Percentiles rank a stretch among this genome's conserved stretches.
Conservation (phyloP, 208 protist species). For the Leishmania mexicana region DNA sequence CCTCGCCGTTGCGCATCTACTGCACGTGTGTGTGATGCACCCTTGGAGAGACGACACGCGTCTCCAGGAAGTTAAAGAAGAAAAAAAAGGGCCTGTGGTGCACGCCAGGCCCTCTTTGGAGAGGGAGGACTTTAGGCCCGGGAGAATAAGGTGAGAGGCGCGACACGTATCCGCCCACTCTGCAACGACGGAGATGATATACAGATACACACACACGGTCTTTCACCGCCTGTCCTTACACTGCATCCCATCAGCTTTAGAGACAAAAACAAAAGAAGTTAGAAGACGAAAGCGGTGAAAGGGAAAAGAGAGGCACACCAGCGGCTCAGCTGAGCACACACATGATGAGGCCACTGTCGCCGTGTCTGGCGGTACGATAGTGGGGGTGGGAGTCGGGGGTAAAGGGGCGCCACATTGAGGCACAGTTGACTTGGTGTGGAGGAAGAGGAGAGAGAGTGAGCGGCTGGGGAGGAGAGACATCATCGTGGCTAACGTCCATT, state of each 20-base stretch:
- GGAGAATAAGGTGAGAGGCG: neutral
- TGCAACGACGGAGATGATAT: neutral
- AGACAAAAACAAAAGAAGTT: neutral
- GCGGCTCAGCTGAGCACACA: neutral
- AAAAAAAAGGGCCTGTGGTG: neutral
- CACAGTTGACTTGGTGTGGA: neutral
- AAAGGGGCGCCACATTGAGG: neutral
- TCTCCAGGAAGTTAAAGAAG: neutral
- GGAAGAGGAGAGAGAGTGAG: neutral
- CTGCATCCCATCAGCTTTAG: neutral
- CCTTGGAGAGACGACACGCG: neutral
- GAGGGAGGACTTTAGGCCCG: neutral
- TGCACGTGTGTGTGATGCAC: neutral
- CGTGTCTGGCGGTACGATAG: constrained; percentile 3
- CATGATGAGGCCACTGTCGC: constrained; percentile 1
- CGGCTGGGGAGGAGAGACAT: neutral
- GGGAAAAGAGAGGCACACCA: neutral
- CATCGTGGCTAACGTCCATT: neutral
- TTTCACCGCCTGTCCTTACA: neutral
- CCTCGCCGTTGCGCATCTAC: neutral
- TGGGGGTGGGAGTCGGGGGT: neutral
- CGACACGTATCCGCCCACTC: neutral
- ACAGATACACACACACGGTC: neutral
- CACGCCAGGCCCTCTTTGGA: neutral
- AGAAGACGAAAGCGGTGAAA: neutral